Evolutionary conservation across 2,329 filamentous ascomycete species (phyloP).

Genomic region (Tolypocladium inflatum): DNA sequence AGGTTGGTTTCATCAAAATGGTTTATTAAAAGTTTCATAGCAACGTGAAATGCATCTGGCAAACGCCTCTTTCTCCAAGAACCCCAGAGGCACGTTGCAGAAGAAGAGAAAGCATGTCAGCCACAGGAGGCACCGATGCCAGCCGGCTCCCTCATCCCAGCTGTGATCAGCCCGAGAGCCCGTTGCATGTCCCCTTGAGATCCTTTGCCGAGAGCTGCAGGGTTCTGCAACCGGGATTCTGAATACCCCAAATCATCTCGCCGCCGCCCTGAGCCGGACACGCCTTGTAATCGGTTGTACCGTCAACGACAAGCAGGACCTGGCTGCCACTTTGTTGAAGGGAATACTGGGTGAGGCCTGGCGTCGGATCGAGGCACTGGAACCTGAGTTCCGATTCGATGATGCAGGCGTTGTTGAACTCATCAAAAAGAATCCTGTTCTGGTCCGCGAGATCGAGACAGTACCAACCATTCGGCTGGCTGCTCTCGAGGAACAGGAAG

Average conservation of each 20-base stretch:
- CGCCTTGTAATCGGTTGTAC: slow-evolving; percentile 12
- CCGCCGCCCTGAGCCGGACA: slow-evolving; percentile 14
- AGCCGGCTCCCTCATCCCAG: neutral
- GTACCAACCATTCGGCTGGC: slow-evolving; percentile 16
- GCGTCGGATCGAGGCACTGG: slow-evolving; percentile 22
- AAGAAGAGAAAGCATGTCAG: neutral
- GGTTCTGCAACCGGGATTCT: slow-evolving; percentile 13
- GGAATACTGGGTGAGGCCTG: slow-evolving; percentile 17
- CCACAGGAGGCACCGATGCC: neutral
- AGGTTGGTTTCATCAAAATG: neutral
- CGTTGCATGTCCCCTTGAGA: slow-evolving; percentile 15
- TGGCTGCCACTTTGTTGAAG: slow-evolving; percentile 11
- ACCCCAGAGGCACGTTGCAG: neutral
- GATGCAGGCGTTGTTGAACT: slow-evolving; percentile 22
- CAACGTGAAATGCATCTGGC: neutral
- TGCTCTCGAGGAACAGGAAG: slow-evolving; percentile 15
- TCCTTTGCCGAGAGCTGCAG: slow-evolving; percentile 14
- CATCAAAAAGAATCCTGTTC: slow-evolving; percentile 16
- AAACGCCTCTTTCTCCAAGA: too few relatives aligned
- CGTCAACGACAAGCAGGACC: slow-evolving; percentile 14
- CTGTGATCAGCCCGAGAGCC: neutral
- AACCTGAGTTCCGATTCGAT: slow-evolving; percentile 14
- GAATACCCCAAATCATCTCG: slow-evolving; percentile 13
- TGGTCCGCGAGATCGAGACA: slow-evolving; percentile 17
- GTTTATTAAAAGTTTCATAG: neutral